A percentile compares a stretch with the other conserved stretches of the same genome.
phyloP scores from a whole-genome alignment of 768 basidiomycete species.

The Hydnomerulius pinastri region DNA sequence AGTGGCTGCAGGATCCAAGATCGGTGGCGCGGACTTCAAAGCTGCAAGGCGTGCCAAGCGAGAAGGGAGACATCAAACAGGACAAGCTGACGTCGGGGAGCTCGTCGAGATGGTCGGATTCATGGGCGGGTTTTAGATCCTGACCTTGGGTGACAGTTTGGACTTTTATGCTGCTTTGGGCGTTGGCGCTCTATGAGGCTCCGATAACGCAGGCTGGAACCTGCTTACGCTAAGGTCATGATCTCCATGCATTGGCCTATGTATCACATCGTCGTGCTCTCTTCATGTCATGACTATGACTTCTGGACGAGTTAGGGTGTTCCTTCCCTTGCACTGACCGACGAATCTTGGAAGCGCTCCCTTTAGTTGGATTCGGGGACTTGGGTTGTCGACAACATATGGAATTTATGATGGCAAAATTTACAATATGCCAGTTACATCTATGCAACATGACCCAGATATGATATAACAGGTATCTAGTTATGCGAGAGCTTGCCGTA shows the following conservation, averaged over 20 bases:
- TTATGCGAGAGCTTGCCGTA: too few species aligned
- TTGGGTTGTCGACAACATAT: background rate
- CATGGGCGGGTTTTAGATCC: slow-evolving; percentile 2
- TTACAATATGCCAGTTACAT: background rate
- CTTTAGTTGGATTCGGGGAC: too few species aligned
- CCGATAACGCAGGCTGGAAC: background rate
- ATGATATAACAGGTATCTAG: too few species aligned
- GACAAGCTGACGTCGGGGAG: slow-evolving; percentile 17
- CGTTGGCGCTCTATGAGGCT: background rate
- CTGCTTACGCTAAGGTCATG: background rate
- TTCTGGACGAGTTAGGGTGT: too few species aligned
- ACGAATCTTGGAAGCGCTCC: too few species aligned
- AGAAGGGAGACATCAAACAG: slow-evolving; percentile 12
- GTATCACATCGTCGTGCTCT: background rate
- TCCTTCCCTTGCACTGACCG: too few species aligned
- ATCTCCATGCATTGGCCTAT: background rate
- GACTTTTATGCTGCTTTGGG: background rate
- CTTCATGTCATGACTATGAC: background rate
- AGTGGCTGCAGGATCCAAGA: slow-evolving; percentile 22
- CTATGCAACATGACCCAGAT: background rate
- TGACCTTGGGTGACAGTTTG: background rate
- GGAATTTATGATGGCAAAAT: too few species aligned
- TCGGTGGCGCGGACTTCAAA: slow-evolving; percentile 32
- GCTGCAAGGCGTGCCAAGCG: slow-evolving; percentile 29
- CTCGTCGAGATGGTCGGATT: slow-evolving; percentile 34